These are phyloP conservation scores for Penicillium hesseltinei DNA, from an alignment of 2,329 filamentous ascomycete genomes.

Conservation along the genomic window DNA sequence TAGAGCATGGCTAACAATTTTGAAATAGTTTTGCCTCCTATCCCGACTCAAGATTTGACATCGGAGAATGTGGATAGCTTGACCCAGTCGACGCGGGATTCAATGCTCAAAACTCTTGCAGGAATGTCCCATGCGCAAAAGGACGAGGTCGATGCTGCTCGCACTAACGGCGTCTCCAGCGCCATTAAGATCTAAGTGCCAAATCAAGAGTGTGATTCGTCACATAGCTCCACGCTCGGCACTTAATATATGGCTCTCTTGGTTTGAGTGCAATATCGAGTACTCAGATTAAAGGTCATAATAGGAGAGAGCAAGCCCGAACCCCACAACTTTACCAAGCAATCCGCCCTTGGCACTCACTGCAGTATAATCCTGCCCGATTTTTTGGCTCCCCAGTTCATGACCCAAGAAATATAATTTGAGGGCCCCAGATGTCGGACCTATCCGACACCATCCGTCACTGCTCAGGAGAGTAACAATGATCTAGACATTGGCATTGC, in stretches of 20 bases:
- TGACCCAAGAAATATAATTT: conserved; percentile 1
- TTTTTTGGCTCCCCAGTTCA: conserved; percentile 3
- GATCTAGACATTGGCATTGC: neutral
- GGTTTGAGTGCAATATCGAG: neutral
- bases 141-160: conserved; percentile 18
- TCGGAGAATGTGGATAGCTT: conserved; percentile 75
- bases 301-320: neutral
- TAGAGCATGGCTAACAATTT: conserved; percentile 4
- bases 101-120: conserved; percentile 66
- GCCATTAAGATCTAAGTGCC: conserved; percentile 37
- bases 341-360: neutral
- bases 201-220: neutral
- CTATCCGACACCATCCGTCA: neutral
- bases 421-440: neutral
- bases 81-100: conserved; percentile 63
- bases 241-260: neutral
- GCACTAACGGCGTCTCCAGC: conserved; percentile 30
- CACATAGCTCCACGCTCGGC: neutral
- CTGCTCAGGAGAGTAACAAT: neutral
- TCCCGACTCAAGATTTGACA: conserved; percentile 71
- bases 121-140: conserved; percentile 39
- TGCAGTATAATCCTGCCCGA: conserved; percentile 5
- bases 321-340: neutral
- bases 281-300: neutral
- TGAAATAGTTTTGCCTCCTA: conserved; percentile 69